Evolutionary conservation across 73 alveolate species (phyloP), one percentile per base, ranked within the genome.

Genomic region (Paramecium bursaria): DNA sequence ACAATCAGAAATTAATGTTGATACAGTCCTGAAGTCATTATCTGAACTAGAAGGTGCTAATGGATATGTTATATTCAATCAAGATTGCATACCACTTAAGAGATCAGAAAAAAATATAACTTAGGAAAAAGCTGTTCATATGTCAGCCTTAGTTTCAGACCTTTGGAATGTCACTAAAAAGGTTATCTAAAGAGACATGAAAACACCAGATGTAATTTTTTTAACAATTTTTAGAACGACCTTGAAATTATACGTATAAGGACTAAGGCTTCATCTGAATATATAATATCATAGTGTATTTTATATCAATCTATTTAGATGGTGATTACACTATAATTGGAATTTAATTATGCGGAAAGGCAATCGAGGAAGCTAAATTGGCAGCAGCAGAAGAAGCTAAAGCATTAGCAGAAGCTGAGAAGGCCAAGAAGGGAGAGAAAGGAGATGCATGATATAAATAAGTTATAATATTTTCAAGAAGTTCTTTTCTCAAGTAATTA

Each of bases 1-100:
- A n/a, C n/a, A n/a, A n/a, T n/a, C n/a, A n/a, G 88, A 75, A 29
- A 75, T 75, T 14, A 75, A 75, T 75, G 88, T 61, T 4, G 88
- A 75, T 75, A 76, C 48, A 13, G 77, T 50, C 48, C 50, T 75
- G 46, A 75, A 52, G 49, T 44, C 51, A 50, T 61, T 75, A 50
- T 75, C 75, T 48, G 51, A 27, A 30, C 51, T 75, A 31, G 88
- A 75, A 75, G 88, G 88, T 0, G 88, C 88, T 2, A 75, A 75
- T 51, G 88, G 88, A 25, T 75, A 30, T 51, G 88, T 75, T 23
- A 75, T 75, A 17, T 75, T 75, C 67, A 75, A 75, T 51, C 49
- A 75, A 50, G 46, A 33, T 14, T 55, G 88, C 25, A 75, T 75
- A 29, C 88, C 88, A 11, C 33, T 75, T 48, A 75, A 75, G 46